Evolutionary conservation across 1,284 basidiomycete genomes (phyloP).

Genomic region (Austroboletus olivaceoglutinosus): DNA sequence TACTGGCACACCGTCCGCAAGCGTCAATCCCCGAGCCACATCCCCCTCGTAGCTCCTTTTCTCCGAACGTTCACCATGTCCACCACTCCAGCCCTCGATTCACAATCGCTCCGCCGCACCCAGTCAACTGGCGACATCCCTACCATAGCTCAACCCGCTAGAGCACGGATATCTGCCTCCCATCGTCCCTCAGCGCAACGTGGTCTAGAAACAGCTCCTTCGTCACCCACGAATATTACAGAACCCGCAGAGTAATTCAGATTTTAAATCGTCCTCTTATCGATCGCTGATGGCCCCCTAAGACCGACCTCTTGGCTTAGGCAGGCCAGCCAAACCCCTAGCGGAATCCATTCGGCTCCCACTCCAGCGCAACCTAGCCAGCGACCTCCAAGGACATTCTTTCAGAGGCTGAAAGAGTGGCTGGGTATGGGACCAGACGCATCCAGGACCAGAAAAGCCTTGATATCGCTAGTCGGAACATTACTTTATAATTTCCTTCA

Average conservation of each 20-base stretch:
- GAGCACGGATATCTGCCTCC: constrained; percentile 30
- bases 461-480: constrained; percentile 57
- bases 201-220: constrained; percentile 17
- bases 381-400: constrained; percentile 13
- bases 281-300: constrained; percentile 19
- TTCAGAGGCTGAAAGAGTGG: constrained; percentile 38
- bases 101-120: constrained; percentile 34
- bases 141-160: constrained; percentile 20
- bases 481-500: constrained; percentile 55
- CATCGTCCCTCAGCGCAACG: constrained; percentile 28
- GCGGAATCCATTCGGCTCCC: constrained; percentile 4
- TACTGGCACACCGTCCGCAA: constrained; percentile 27
- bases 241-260: constrained; percentile 23
- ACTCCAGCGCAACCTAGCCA: constrained; percentile 4
- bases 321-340: constrained; percentile 22
- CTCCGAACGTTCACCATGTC: constrained; percentile 30
- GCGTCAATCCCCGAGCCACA: constrained; percentile 25
- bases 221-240: constrained; percentile 20
- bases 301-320: constrained; percentile 28
- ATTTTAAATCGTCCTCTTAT: constrained; percentile 4
- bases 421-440: constrained; percentile 60
- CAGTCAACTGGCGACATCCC: constrained; percentile 39
- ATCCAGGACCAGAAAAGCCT: constrained; percentile 52
- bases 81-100: constrained; percentile 25
- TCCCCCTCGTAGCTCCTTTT: constrained; percentile 13